These are phyloP conservation scores for Sphaerobolus stellatus DNA, from an alignment of 1,284 basidiomycete species.

Conservation along the genomic window DNA sequence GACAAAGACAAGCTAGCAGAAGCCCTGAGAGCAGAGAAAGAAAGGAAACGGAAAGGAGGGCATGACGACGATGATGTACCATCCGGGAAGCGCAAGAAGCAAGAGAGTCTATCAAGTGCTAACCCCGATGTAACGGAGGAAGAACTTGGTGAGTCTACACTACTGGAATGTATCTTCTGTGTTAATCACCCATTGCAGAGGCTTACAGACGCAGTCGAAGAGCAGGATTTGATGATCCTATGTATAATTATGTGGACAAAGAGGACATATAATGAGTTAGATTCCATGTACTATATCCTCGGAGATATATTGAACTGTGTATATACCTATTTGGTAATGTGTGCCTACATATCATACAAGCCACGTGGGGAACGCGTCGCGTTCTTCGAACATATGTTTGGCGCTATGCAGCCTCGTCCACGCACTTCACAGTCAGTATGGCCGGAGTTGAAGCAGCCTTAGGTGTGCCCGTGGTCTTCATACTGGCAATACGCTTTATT, in stretches of 20 bases:
- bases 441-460: not conserved
- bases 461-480: constrained; percentile 1
- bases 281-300: not conserved
- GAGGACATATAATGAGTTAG: constrained; percentile 24
- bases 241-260: constrained; percentile 79
- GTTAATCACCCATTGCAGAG: constrained; percentile 49
- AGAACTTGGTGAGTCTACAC: constrained; percentile 71
- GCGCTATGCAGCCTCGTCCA: not conserved
- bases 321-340: not conserved
- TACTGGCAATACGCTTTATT: constrained; percentile 4
- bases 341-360: not conserved
- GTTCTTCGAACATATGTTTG: not conserved
- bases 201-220: constrained; percentile 73
- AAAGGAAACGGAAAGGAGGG: constrained; percentile 58
- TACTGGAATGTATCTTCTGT: constrained; percentile 6
- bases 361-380: not conserved
- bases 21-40: constrained; percentile 78
- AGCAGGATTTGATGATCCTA: constrained; percentile 74
- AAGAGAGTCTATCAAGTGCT: constrained; percentile 39
- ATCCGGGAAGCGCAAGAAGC: constrained; percentile 58
- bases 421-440: constrained; percentile 1
- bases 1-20: constrained; percentile 67
- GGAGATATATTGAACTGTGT: not conserved
- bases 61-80: constrained; percentile 56
- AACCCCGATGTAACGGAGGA: constrained; percentile 86